These are phyloP conservation scores for Eimeria maxima DNA, from an alignment of 169 alveolate species.

Conservation along the genomic window DNA sequence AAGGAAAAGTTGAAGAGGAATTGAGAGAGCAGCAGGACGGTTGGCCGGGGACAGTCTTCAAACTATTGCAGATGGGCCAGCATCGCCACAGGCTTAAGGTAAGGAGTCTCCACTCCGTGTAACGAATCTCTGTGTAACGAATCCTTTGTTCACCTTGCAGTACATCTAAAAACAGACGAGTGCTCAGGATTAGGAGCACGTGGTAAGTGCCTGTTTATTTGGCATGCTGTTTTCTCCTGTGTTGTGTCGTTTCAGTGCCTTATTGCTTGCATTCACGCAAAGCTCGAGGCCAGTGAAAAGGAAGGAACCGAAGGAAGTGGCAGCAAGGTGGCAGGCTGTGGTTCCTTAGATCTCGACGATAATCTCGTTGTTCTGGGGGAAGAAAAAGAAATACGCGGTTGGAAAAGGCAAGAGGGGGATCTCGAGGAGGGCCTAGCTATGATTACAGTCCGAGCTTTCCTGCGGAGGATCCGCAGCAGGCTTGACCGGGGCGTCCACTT, in stretches of 20 bases:
- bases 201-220: not conserved
- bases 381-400: conserved; percentile 14
- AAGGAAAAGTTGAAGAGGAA: not conserved
- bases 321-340: not conserved
- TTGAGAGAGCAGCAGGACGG: conserved; percentile 20
- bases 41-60: conserved; percentile 42
- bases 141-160: not conserved
- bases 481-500: conserved; percentile 57
- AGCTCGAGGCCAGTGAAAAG: conserved; percentile 4
- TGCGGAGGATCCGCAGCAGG: conserved; percentile 64
- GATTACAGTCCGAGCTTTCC: conserved; percentile 37
- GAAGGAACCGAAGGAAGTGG: not conserved
- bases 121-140: not conserved
- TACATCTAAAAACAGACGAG: not conserved
- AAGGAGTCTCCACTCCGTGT: not conserved
- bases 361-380: conserved; percentile 35
- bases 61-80: conserved; percentile 19
- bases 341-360: conserved; percentile 1
- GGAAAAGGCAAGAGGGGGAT: conserved; percentile 48
- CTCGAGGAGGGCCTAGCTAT: conserved; percentile 10
- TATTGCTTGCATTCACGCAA: conserved; percentile 57
- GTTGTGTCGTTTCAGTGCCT: conserved; percentile 50
- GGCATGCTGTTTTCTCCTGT: not conserved
- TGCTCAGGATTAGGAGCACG: not conserved
- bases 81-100: conserved; percentile 50